These are phyloP conservation scores for Candida manassasensis DNA, from an alignment of 805 yeast species.

Conservation along the genomic window DNA sequence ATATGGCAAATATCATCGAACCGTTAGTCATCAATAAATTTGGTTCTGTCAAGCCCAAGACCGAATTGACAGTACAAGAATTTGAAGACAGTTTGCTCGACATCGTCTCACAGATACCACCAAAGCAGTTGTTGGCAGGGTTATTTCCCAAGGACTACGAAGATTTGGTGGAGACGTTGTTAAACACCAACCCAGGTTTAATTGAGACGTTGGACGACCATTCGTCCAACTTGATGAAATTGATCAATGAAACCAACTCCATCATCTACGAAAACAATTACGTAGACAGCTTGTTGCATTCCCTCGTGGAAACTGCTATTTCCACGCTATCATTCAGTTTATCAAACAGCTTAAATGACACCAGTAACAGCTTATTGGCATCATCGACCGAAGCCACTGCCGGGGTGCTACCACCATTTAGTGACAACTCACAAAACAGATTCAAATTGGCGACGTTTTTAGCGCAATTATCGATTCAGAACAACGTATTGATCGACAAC, in stretches of 20 bases:
- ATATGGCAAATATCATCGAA: constrained; percentile 50
- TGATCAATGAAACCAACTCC: constrained; percentile 43
- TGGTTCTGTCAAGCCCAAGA: constrained; percentile 61
- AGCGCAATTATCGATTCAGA: constrained; percentile 65
- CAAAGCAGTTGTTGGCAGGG: constrained; percentile 15
- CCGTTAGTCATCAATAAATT: constrained; percentile 57
- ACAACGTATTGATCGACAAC: constrained; percentile 46
- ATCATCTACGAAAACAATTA: constrained; percentile 28
- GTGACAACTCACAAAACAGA: constrained; percentile 8
- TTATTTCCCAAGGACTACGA: constrained; percentile 37
- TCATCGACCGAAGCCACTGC: neutral
- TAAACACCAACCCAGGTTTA: constrained; percentile 42
- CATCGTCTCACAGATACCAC: constrained; percentile 19
- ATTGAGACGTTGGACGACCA: constrained; percentile 32
- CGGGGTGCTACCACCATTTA: constrained; percentile 10
- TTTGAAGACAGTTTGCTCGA: constrained; percentile 36
- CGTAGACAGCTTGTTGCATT: constrained; percentile 26
- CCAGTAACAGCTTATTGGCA: constrained; percentile 6
- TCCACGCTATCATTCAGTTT: constrained; percentile 33
- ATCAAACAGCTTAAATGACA: constrained; percentile 18
- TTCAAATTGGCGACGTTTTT: constrained; percentile 63
- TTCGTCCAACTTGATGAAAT: constrained; percentile 33
- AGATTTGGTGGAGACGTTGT: constrained; percentile 42
- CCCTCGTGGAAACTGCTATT: constrained; percentile 30
- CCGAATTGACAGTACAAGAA: constrained; percentile 61